phyloP scores from a whole-genome alignment of 352 stramenopile genomes.

The Globisporangium splendens region DNA sequence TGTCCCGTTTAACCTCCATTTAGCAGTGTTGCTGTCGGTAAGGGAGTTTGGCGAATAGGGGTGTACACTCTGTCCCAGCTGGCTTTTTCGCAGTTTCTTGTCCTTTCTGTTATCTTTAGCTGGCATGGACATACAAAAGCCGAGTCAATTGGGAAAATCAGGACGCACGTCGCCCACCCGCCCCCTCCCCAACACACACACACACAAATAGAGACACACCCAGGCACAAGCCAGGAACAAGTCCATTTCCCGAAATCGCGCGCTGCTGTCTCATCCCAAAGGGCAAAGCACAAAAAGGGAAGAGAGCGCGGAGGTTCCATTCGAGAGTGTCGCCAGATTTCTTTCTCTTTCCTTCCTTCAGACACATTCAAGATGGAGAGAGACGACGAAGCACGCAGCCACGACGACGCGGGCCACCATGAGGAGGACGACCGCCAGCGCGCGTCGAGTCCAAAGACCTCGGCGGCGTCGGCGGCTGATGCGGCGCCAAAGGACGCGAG shows the following conservation, averaged over 20 bases:
- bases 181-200: no score
- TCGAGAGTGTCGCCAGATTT: not conserved
- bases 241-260: not conserved
- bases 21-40: not conserved
- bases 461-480: conserved; percentile 2
- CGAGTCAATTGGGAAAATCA: not conserved
- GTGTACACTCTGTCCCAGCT: not conserved
- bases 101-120: not conserved
- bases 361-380: not conserved
- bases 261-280: not conserved
- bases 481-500: conserved; percentile 9
- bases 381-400: not conserved
- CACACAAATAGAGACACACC: not conserved
- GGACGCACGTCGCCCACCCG: not conserved
- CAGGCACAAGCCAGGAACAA: not conserved
- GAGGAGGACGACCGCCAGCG: not conserved
- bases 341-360: no score
- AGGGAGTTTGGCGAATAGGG: not conserved
- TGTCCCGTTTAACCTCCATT: not conserved
- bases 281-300: not conserved
- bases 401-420: not conserved
- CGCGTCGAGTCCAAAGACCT: not conserved
- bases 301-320: not conserved
- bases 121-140: not conserved
- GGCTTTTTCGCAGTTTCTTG: not conserved